phyloP scores from a whole-genome alignment of 768 basidiomycete species.

The Boletus sensibilis region DNA sequence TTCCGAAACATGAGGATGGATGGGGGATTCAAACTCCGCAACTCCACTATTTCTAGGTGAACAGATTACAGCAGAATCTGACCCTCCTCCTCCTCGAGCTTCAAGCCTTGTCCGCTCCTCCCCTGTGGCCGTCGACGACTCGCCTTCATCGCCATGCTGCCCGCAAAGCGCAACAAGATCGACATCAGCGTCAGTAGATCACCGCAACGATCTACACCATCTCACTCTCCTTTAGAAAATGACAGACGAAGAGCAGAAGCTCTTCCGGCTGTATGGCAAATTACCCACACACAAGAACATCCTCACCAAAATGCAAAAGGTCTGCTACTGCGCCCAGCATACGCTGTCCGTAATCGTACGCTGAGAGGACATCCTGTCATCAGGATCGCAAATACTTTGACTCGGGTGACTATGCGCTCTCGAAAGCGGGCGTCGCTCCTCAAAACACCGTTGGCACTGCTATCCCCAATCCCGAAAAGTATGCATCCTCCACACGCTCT shows the following conservation, averaged over 20 bases:
- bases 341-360: conserved; percentile 1
- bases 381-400: conserved; percentile 99
- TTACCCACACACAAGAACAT: conserved; percentile 91
- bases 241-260: conserved; percentile 87
- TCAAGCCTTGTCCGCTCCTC: conserved; percentile 27
- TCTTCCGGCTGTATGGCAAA: conserved; percentile 94
- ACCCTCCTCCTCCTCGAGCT: neutral
- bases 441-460: conserved; percentile 91
- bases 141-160: conserved; percentile 53
- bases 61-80: conserved; percentile 15
- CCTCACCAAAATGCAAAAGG: conserved; percentile 95
- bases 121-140: conserved; percentile 17
- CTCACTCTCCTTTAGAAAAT: conserved; percentile 54
- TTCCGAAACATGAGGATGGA: conserved; percentile 34
- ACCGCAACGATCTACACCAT: neutral
- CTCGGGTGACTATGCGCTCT: conserved; percentile 97
- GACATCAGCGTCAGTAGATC: conserved; percentile 78
- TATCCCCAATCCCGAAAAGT: conserved; percentile 98
- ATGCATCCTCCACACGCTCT: conserved; percentile 30
- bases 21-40: conserved; percentile 22
- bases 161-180: conserved; percentile 84
- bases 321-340: conserved; percentile 30
- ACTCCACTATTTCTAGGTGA: conserved; percentile 25
- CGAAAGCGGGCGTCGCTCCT: conserved; percentile 90
- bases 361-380: conserved; percentile 7